phyloP scores from a whole-genome alignment of 1,284 basidiomycete species.

The Termitomyces sp. region DNA sequence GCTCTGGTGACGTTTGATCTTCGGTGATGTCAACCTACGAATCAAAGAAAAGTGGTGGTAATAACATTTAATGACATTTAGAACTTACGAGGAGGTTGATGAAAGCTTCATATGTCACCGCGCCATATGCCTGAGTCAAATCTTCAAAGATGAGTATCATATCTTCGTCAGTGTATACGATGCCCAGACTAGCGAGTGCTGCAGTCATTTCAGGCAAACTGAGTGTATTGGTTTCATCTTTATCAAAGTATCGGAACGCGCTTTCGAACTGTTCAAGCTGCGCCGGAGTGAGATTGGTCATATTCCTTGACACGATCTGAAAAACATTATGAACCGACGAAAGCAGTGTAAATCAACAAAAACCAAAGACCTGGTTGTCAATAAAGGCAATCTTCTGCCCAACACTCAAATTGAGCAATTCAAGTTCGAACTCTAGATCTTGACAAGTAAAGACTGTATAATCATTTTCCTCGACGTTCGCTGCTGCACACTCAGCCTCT shows the following conservation, averaged over 20 bases:
- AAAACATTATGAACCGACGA: conserved; percentile 8
- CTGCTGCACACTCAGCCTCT: conserved; percentile 78
- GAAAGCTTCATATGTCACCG: conserved; percentile 91
- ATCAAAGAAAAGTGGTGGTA: conserved; percentile 7
- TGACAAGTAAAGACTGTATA: conserved; percentile 90
- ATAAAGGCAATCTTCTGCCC: conserved; percentile 92
- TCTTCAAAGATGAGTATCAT: conserved; percentile 84
- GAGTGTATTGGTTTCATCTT: conserved; percentile 87
- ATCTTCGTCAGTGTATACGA: conserved; percentile 91
- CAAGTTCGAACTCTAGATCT: conserved; percentile 89
- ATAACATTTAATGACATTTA: not conserved
- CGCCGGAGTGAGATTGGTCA: conserved; percentile 91
- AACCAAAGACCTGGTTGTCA: conserved; percentile 78
- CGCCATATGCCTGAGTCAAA: conserved; percentile 81
- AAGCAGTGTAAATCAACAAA: not conserved
- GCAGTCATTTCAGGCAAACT: conserved; percentile 85
- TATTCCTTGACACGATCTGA: conserved; percentile 86
- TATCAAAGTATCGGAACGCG: conserved; percentile 97
- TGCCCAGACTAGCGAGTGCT: conserved; percentile 90
- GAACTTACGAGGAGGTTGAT: conserved; percentile 80
- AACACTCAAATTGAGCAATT: conserved; percentile 77
- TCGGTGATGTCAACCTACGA: conserved; percentile 88
- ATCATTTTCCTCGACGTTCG: conserved; percentile 96
- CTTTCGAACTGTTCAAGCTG: conserved; percentile 97
- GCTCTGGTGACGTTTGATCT: conserved; percentile 91